phyloP scores from a whole-genome alignment of 2,329 filamentous ascomycete genomes.

The Pseudonectria foliicola region DNA sequence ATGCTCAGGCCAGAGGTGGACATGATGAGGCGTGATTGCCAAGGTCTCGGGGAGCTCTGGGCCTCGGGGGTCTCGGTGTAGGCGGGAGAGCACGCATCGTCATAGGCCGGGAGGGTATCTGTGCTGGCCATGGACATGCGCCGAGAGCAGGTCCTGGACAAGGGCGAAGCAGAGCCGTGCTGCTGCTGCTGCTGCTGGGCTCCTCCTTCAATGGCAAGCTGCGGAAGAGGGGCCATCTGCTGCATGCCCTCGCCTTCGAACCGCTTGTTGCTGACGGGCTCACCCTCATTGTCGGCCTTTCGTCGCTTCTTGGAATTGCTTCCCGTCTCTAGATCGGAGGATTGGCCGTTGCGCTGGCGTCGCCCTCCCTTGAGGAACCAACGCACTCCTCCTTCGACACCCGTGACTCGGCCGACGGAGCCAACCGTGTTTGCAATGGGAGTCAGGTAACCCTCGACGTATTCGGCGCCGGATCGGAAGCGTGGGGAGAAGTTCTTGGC shows the following conservation, averaged over 20 bases:
- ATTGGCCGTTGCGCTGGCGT: conserved; percentile 37
- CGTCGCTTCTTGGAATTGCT: conserved; percentile 50
- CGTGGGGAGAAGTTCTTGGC: conserved; percentile 88
- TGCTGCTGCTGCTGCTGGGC: too few relatives aligned
- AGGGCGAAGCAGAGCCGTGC: conserved; percentile 23
- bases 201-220: conserved; percentile 10
- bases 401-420: conserved; percentile 74
- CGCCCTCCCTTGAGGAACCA: conserved; percentile 66
- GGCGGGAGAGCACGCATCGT: conserved; percentile 66
- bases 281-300: conserved; percentile 41
- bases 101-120: conserved; percentile 77
- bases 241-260: conserved; percentile 22
- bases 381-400: conserved; percentile 78
- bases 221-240: conserved; percentile 15
- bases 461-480: conserved; percentile 83
- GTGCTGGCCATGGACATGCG: conserved; percentile 60
- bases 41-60: conserved; percentile 32
- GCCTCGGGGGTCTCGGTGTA: conserved; percentile 55
- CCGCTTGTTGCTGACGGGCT: conserved; percentile 23
- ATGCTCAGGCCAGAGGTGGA: conserved; percentile 86
- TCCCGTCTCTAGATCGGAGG: conserved; percentile 40
- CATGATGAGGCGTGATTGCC: conserved; percentile 80
- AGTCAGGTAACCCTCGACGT: conserved; percentile 81
- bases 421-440: conserved; percentile 83
- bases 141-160: conserved; percentile 32